Base-by-base conservation (phyloP, 2,329 filamentous ascomycete species). In the Orbilia blumenaviensis region DNA sequence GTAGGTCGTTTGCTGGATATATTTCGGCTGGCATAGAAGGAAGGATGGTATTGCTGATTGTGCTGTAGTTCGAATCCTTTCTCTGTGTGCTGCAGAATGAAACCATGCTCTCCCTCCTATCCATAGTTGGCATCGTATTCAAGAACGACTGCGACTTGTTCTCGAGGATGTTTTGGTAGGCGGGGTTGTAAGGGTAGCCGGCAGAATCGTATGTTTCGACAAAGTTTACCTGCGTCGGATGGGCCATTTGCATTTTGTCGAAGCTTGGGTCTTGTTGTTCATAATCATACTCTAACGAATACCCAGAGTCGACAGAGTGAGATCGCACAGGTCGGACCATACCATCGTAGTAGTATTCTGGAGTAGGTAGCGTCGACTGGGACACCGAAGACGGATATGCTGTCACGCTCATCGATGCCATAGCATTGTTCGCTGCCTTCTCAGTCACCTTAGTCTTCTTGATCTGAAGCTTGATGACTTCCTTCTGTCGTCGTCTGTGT, bases 391-490 rank as follows among this genome's bases (percentile, higher is more conserved):
- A 76, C 72, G 72, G 72, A 69, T 76, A 76, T 76, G 72, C 72
- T 60, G 72, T 76, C 72, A 76, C 72, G 72, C 72, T 76, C 72
- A 76, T 76, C 64, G 72, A 76, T 69, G 72, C 72, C 72, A 76
- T 76, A 54, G 64, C 72, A 61, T 76, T 76, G 42, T 76, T 76
- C 48, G 72, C 72, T 44, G 72, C 86, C 88, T 97, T 97, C 84
- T 97, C 94, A 25, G 90, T 90, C 79, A 96, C 87, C 88, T 98
- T 98, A 82, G 95, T 98, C 82, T 91, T 89, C 89, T 97, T 97
- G 86, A 99, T 98, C 84, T 94, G 92, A 84, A 91, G 91, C 87
- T 99, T 99, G 87, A 99, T 96, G 80, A 90, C 86, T 82, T 98
- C 95, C 85, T 98, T 99, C 83, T 97, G 93, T 68, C 90, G 85